A percentile compares a stretch with the other conserved stretches of the same genome.
Evolutionary conservation across 164 flowering plant genomes (phyloP).

Genomic region (Echeveria elegans): DNA sequence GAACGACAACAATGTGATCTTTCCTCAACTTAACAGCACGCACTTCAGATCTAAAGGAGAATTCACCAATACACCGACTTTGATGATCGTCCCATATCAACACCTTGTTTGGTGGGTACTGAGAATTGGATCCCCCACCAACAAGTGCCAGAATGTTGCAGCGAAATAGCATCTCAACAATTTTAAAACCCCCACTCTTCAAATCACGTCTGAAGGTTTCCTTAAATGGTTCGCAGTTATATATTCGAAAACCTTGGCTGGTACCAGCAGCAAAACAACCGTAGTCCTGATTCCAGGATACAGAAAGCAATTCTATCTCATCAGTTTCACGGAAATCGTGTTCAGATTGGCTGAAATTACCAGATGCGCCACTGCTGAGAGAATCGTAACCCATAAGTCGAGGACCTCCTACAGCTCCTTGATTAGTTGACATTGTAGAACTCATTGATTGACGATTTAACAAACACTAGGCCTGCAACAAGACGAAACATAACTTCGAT

Average conservation of each 20-base stretch:
- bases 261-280: slow-evolving; percentile 42
- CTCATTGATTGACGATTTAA: slow-evolving; percentile 16
- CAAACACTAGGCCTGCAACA: neutral
- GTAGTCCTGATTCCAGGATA: slow-evolving; percentile 37
- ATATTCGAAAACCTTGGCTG: slow-evolving; percentile 30
- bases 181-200: slow-evolving; percentile 31
- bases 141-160: slow-evolving; percentile 42
- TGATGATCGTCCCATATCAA: slow-evolving; percentile 53
- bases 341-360: slow-evolving; percentile 15
- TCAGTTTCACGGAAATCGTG: slow-evolving; percentile 17
- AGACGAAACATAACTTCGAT: neutral
- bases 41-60: slow-evolving; percentile 41
- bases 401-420: slow-evolving; percentile 11
- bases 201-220: slow-evolving; percentile 36
- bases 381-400: slow-evolving; percentile 13
- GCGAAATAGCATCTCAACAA: slow-evolving; percentile 47
- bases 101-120: slow-evolving; percentile 41
- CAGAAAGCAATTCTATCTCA: slow-evolving; percentile 22
- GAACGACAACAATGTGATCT: slow-evolving; percentile 37
- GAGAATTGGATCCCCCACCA: slow-evolving; percentile 29
- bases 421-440: slow-evolving; percentile 24
- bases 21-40: slow-evolving; percentile 36
- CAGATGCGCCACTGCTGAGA: slow-evolving; percentile 14
- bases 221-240: slow-evolving; percentile 35
- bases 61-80: slow-evolving; percentile 38